Evolutionary conservation across 2,329 filamentous ascomycete genomes (phyloP), one percentile per base, ranked within the genome.

Genomic region (Trichoderma koningiopsis): DNA sequence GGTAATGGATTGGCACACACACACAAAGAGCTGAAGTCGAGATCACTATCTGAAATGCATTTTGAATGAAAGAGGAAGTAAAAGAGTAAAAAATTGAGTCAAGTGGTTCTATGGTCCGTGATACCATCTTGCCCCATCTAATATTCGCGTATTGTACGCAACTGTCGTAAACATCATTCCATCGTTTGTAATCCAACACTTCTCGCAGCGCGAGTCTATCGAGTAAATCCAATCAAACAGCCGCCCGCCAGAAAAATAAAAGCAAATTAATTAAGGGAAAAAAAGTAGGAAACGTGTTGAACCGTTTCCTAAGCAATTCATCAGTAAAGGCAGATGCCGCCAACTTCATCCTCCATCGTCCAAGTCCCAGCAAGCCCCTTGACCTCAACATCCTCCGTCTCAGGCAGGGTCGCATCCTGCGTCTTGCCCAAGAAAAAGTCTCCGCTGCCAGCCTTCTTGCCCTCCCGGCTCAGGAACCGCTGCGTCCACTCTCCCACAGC

Each of bases 261-360:
- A 14, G 27, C 11, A 65, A 58, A 63, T 27, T 11, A 6, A 5
- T 8, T 11, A 43, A 13, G 29, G 7, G 2, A 6, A 49, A 22
- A 27, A 11, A 6, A 33, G 6, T 22, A 35, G 31, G 16, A 62
- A 52, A 31, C 47, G 29, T n/a, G 60, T 63, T 63, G 47, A 53
- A 29, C 16, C 33, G 59, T 43, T 35, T 29, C 47, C 31, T 10
- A 24, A 22, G 19, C 5, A 8, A 27, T 24, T 3, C 10, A 13
- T 68, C 47, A 88, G 71, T 86, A 87, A 68, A 83, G 81, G 74
- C 87, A 89, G 37, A 89, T 86, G 0, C 88, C 88, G 5, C 88
- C 94, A 63, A 89, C 89, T 71, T 88, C 87, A 69, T 97, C 93
- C 75, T 96, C 93, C 76, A 96, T 90, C n/a, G 89, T 91, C 94